Evolutionary conservation across 805 yeast genomes (phyloP), one percentile per base, ranked within the genome.

Genomic region (Kuraishia piskuri): DNA sequence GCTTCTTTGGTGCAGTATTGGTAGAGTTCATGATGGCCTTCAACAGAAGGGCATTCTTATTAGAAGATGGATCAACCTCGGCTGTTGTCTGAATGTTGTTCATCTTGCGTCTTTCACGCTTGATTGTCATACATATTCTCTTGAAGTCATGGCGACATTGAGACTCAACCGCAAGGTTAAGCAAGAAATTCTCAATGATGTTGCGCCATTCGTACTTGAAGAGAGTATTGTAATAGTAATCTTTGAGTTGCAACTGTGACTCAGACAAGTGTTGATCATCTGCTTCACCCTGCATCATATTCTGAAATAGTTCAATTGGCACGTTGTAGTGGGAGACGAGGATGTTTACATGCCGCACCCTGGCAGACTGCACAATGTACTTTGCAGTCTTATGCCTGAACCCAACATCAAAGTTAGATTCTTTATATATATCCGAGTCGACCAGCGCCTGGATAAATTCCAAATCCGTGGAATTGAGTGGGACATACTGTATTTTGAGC

Each of bases 101-200:
- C 22, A 62, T 60, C 40, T 31, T 31, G 40, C 40, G 40, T 58
- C 76, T 75, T 62, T 68, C 65, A 59, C 68, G 72, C 58, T 78
- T 78, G 59, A 73, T 63, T 37, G 73, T 76, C 31, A 74, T 67
- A 57, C 86, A 77, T 47, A 71, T 70, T 50, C 69, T 69, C 60
- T 80, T 80, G 63, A 82, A 86, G 60, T 86, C 90, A 37, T 71
- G 69, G 21, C 89, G 74, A 59, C 90, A 83, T 63, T 86, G 90
- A 17, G 84, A 81, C 59, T 84, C 90, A 50, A 85, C 85, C 3
- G 82, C 88, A 26, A 84, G 69, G 61, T 82, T 83, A 40, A 84
- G 65, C 40, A 83, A 59, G 60, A 79, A 86, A 66, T 84, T 86
- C 58, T 86, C 92, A 55, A 86, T 82, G 24, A 86, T 77, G 61